phyloP scores from a whole-genome alignment of 371 early-diverging fungal genomes.

The Phascolomyces articulosus region DNA sequence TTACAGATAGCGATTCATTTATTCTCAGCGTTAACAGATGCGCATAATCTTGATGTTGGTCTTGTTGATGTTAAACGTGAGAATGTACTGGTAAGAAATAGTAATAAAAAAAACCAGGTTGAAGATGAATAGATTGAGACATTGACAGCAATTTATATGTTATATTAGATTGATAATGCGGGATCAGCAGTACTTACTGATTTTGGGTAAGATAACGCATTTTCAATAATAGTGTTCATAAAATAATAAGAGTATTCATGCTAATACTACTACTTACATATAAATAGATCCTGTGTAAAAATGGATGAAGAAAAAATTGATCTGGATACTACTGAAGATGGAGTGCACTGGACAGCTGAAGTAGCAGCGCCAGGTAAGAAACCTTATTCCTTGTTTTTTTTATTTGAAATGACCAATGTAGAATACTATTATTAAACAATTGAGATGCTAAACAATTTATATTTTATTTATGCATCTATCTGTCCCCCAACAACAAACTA shows the following conservation, averaged over 20 bases:
- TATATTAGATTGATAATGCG: constrained; percentile 22
- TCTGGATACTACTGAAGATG: constrained; percentile 8
- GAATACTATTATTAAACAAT: no score
- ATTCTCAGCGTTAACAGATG: constrained; percentile 35
- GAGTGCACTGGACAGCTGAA: constrained; percentile 32
- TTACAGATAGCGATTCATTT: constrained; percentile 33
- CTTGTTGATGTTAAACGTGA: constrained; percentile 44
- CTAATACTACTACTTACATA: background rate
- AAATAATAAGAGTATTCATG: no score
- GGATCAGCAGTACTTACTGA: constrained; percentile 41
- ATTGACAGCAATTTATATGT: background rate
- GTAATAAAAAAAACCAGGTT: constrained; percentile 1
- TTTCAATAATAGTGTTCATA: no score
- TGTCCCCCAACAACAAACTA: background rate
- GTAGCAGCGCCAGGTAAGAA: constrained; percentile 38
- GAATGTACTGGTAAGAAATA: constrained; percentile 29
- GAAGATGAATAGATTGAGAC: background rate
- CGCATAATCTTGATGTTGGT: constrained; percentile 33
- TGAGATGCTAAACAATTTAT: no score
- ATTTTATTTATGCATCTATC: no score
- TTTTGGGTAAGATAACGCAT: constrained; percentile 32
- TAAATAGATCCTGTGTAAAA: constrained; percentile 32
- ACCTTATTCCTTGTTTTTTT: no score
- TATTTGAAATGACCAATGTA: no score
- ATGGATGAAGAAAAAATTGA: constrained; percentile 20